phyloP scores from a whole-genome alignment of 2,329 filamentous ascomycete species.

The Decorospora gaudefroyi region DNA sequence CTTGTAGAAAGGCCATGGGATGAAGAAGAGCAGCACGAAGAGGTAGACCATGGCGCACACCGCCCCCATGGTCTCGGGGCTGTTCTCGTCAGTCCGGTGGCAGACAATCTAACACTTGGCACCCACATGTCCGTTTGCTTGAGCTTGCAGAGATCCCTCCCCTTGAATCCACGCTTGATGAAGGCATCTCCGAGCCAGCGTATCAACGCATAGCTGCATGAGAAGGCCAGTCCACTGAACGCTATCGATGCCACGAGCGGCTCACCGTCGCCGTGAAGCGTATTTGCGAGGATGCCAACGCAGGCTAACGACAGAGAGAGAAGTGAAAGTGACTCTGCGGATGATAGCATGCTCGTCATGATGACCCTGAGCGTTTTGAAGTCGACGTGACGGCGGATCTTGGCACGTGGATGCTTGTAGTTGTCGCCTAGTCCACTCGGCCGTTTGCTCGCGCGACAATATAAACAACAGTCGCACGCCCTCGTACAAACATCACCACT shows the following conservation, averaged over 20 bases:
- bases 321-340: slow-evolving; percentile 61
- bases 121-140: slow-evolving; percentile 73
- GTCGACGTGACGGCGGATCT: slow-evolving; percentile 16
- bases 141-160: slow-evolving; percentile 82
- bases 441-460: slow-evolving; percentile 15
- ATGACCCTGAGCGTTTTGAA: slow-evolving; percentile 10
- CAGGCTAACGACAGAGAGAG: slow-evolving; percentile 70
- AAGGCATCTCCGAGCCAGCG: slow-evolving; percentile 92
- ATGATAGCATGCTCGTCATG: slow-evolving; percentile 52
- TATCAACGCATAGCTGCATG: slow-evolving; percentile 81
- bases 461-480: slow-evolving; percentile 6
- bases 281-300: slow-evolving; percentile 74
- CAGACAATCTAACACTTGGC: slow-evolving; percentile 1
- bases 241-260: slow-evolving; percentile 87
- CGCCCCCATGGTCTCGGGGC: slow-evolving; percentile 93
- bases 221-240: slow-evolving; percentile 82
- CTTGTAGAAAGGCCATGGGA: slow-evolving; percentile 97
- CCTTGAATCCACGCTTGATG: slow-evolving; percentile 84
- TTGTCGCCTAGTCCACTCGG: slow-evolving; percentile 4
- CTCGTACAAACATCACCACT: slow-evolving; percentile 1
- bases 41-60: slow-evolving; percentile 92
- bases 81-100: slow-evolving; percentile 42
- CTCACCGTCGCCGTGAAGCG: slow-evolving; percentile 80
- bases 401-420: slow-evolving; percentile 16
- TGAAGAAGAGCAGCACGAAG: slow-evolving; percentile 84